Conservation (phyloP, 2,329 filamentous ascomycete species). For the Didymellaceae sp. region DNA sequence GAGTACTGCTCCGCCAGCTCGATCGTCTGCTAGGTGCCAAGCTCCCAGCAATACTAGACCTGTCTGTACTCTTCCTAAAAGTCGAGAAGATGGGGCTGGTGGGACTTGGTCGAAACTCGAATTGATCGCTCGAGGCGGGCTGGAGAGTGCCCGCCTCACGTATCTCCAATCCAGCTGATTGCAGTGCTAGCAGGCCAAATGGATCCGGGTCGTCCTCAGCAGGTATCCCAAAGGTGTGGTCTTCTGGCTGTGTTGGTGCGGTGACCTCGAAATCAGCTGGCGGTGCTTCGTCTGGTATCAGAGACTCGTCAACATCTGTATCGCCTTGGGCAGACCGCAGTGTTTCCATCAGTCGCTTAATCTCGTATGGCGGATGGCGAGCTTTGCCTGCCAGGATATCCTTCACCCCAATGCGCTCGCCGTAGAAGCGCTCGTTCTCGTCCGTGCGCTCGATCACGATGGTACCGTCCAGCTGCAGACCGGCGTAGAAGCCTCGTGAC, state of each 20-base stretch:
- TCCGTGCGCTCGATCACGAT: constrained; percentile 85
- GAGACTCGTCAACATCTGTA: constrained; percentile 70
- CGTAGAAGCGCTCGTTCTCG: constrained; percentile 87
- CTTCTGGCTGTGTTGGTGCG: constrained; percentile 32
- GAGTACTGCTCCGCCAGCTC: constrained; percentile 75
- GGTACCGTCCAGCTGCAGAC: constrained; percentile 85
- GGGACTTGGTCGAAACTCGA: constrained; percentile 80
- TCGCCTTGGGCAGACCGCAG: constrained; percentile 89
- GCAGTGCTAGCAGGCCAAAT: constrained; percentile 87
- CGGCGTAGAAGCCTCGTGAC: constrained; percentile 85
- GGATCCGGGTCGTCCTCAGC: constrained; percentile 85
- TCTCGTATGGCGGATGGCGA: constrained; percentile 62
- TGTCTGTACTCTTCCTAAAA: constrained; percentile 72
- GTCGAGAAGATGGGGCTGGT: constrained; percentile 72
- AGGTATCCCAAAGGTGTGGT: constrained; percentile 75
- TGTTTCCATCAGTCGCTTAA: constrained; percentile 74
- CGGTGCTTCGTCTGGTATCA: constrained; percentile 73
- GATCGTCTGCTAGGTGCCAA: constrained; percentile 60
- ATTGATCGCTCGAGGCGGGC: constrained; percentile 77
- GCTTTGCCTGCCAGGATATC: constrained; percentile 69
- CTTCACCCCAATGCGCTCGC: constrained; percentile 65
- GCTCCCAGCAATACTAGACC: constrained; percentile 60
- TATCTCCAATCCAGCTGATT: constrained; percentile 87
- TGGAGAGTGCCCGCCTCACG: constrained; percentile 82
- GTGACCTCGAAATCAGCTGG: constrained; percentile 75